Evolutionary conservation across 2,329 filamentous ascomycete species (phyloP), one percentile per base, ranked within the genome.

Genomic region (Peltaster fructicola): DNA sequence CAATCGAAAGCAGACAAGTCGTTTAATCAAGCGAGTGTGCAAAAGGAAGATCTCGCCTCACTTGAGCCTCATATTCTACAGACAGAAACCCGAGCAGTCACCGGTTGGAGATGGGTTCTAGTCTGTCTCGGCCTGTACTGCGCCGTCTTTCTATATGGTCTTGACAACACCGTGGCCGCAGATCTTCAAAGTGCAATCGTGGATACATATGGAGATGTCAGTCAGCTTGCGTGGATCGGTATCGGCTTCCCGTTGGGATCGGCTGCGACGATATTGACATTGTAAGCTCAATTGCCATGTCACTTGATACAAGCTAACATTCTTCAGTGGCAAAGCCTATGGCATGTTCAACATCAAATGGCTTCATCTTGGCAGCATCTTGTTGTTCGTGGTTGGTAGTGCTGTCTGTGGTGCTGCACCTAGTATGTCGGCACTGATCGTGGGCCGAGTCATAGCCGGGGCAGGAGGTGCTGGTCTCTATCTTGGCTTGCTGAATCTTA

Each of bases 361-460:
- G 33, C 23, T 47, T 5, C 39, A 35, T 22, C 35, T 47, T 15
- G 21, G 17, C 12, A 32, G 23, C 14, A 23, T 38, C 11, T 11
- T 40, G 8, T 19, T 49, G 9, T 50, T 50, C 17, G 24, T 31
- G 13, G 34, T 33, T 20, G 47, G 38, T 4, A 35, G 30, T 25
- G 43, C 41, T n/a, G 24, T 50, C 3, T 48, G 47, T 26, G 47
- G 47, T 17, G 45, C 31, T 6, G 47, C 47, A 7, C 46, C 43
- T 3, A 34, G 27, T 8, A 44, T 45, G 37, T 29, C 37, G 17
- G 37, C 42, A 5, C 16, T 44, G 9, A 47, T 50, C 22, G 31
- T 48, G 14, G 47, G 47, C 13, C 32, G 47, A 14, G 44, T 41
- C 8, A 29, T 44, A 10, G 39, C 39, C 20, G 47, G 47, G 4